Percentiles rank a stretch among this genome's conserved stretches.
Evolutionary conservation across 768 basidiomycete species (phyloP).

Genomic region (Hygrocybe coccinea): DNA sequence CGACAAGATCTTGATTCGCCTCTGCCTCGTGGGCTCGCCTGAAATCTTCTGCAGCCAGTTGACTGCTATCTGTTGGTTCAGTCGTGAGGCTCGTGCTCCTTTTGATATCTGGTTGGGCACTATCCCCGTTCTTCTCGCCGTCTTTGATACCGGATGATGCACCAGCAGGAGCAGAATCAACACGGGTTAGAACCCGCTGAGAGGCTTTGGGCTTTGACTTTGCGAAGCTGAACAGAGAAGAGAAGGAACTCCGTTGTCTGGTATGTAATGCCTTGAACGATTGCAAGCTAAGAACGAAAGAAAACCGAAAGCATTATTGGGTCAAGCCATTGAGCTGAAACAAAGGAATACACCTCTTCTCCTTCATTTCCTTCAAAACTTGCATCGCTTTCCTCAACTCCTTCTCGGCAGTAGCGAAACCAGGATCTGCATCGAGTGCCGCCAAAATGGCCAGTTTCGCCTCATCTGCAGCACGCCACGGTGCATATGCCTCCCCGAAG

Average conservation of each 20-base stretch:
- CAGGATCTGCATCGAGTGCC: background rate
- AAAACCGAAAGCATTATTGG: background rate
- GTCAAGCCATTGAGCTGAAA: background rate
- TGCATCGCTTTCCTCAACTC: background rate
- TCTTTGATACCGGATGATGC: background rate
- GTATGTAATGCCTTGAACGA: constrained; percentile 2
- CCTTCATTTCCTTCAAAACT: background rate
- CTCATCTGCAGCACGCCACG: background rate
- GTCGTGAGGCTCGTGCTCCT: background rate
- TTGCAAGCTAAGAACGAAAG: no score
- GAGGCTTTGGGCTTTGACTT: background rate
- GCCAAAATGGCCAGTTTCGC: background rate
- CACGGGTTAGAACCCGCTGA: background rate
- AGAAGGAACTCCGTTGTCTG: background rate
- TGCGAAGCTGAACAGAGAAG: background rate
- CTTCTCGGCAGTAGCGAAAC: constrained; percentile 16
- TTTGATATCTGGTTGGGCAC: background rate
- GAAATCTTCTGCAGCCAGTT: background rate
- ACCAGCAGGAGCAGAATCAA: background rate
- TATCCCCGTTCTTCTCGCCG: background rate
- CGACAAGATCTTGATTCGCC: background rate
- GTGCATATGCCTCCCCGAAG: background rate
- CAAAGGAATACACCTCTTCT: background rate
- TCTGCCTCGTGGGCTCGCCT: constrained; percentile 1
- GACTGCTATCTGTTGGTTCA: background rate